A percentile compares a stretch with the other conserved stretches of the same genome.
Conservation (phyloP, 164 flowering plant genomes). For the grape (Vitis vinifera) region ASM3070453v1 NC_081811.1:26291501-26292000, state of each 20-base stretch:
- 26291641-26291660: too few relatives aligned
- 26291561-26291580: too few relatives aligned
- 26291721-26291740: background rate
- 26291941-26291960: conserved; percentile 78
- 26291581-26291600: too few relatives aligned
- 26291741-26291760: conserved; percentile 28
- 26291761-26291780: conserved; percentile 81
- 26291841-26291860: conserved; percentile 80
- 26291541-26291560: too few relatives aligned
- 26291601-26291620: too few relatives aligned
- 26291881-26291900: conserved; percentile 74
- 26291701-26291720: background rate
- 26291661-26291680: too few relatives aligned
- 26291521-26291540: too few relatives aligned
- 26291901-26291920: conserved; percentile 74
- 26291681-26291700: background rate
- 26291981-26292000: too few relatives aligned
- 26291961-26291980: background rate
- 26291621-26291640: too few relatives aligned
- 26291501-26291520: too few relatives aligned
- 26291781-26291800: conserved; percentile 79
- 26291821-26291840: conserved; percentile 77
- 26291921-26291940: conserved; percentile 78
- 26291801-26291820: conserved; percentile 69
- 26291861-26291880: conserved; percentile 75